These are phyloP conservation scores for Chaetomium strumarium DNA, from an alignment of 2,329 filamentous ascomycete species.

Conservation along the genomic window DNA sequence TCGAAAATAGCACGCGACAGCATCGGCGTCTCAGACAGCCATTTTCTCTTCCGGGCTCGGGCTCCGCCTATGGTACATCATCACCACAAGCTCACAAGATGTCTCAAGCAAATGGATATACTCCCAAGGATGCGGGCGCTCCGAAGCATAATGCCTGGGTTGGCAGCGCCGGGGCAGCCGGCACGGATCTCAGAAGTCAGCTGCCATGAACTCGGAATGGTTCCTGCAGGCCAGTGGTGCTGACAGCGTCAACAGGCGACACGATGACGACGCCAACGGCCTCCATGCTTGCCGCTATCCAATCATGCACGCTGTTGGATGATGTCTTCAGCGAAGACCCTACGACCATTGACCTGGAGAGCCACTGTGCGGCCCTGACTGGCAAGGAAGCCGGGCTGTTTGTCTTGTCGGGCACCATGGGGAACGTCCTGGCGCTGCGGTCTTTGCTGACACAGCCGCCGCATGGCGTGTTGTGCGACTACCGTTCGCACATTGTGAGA, in stretches of 20 bases:
- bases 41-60: background rate
- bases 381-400: constrained; percentile 73
- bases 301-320: constrained; percentile 68
- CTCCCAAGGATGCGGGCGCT: background rate
- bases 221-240: background rate
- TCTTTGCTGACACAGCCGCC: constrained; percentile 74
- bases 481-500: constrained; percentile 69
- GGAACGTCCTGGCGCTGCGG: constrained; percentile 79
- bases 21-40: background rate
- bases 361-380: constrained; percentile 64
- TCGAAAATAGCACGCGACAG: background rate
- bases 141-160: constrained; percentile 26
- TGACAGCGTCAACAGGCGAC: constrained; percentile 38
- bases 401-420: constrained; percentile 88
- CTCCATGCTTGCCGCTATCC: constrained; percentile 76
- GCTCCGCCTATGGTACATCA: background rate
- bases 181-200: constrained; percentile 31
- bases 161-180: constrained; percentile 29
- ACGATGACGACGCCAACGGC: constrained; percentile 66
- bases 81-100: constrained; percentile 9
- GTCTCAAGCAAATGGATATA: background rate
- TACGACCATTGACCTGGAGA: constrained; percentile 70
- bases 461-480: constrained; percentile 72
- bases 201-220: background rate
- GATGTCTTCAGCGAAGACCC: constrained; percentile 79